These are phyloP conservation scores for Athelia psychrophila DNA, from an alignment of 1,284 basidiomycete genomes.

Conservation along the genomic window DNA sequence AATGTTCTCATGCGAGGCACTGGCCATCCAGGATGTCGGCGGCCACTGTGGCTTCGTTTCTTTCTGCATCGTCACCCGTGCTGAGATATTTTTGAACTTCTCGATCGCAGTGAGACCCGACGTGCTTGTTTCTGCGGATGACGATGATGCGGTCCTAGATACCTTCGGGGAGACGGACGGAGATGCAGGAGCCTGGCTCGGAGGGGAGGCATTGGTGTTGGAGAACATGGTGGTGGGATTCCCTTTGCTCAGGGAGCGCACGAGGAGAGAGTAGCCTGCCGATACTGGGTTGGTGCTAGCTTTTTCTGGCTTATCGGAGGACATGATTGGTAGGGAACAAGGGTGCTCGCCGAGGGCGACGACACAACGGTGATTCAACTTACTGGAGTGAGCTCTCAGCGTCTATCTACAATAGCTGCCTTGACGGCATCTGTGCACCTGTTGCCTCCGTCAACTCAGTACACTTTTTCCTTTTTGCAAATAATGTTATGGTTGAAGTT, in stretches of 20 bases:
- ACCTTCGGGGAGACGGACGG: not conserved
- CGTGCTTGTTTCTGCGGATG: not conserved
- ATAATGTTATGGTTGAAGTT: too few species aligned
- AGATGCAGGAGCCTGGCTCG: slow-evolving; percentile 23
- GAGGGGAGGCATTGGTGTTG: not conserved
- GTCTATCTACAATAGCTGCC: too few species aligned
- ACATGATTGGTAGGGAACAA: too few species aligned
- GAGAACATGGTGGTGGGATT: not conserved
- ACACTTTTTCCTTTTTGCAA: too few species aligned
- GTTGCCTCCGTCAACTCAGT: too few species aligned
- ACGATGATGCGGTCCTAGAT: not conserved
- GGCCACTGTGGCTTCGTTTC: slow-evolving; percentile 14
- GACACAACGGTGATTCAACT: too few species aligned
- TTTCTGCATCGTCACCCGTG: slow-evolving; percentile 6
- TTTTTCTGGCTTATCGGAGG: too few species aligned
- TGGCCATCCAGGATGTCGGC: slow-evolving; percentile 17
- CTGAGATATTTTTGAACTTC: slow-evolving; percentile 30
- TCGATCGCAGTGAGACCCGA: slow-evolving; percentile 26
- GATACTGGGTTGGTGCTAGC: not conserved
- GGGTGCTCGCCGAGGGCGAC: too few species aligned
- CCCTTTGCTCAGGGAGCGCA: not conserved
- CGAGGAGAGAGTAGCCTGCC: not conserved
- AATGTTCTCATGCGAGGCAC: slow-evolving; percentile 2
- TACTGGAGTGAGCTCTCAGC: too few species aligned
- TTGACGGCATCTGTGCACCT: too few species aligned